Evolutionary conservation across 2,329 filamentous ascomycete species (phyloP).

Genomic region (Aspergillus candidus): DNA sequence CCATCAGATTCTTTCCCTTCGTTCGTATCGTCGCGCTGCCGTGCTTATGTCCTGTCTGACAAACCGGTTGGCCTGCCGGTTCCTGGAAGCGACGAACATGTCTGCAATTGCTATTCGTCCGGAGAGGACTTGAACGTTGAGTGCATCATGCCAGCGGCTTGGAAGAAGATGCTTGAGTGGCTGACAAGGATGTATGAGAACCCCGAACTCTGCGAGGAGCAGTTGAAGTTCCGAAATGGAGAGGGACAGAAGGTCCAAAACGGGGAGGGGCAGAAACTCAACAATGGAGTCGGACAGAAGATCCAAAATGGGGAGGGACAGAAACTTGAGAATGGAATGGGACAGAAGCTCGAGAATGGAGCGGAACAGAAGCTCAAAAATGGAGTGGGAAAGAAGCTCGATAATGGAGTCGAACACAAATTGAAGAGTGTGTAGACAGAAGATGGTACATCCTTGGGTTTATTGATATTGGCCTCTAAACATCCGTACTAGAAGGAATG

Average conservation of each 20-base stretch:
- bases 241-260: not conserved
- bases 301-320: not conserved
- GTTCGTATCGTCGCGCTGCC: constrained; percentile 48
- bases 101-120: constrained; percentile 64
- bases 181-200: constrained; percentile 52
- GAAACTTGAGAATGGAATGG: constrained; percentile 12
- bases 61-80: constrained; percentile 51
- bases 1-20: constrained; percentile 17
- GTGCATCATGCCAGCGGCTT: constrained; percentile 54
- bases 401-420: not conserved
- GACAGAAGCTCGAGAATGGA: not conserved
- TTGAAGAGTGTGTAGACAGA: not conserved
- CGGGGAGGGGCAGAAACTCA: constrained; percentile 14
- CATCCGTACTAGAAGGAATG: too few species aligned
- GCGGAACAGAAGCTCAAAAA: constrained; percentile 15
- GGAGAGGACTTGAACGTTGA: constrained; percentile 57
- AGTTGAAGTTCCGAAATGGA: constrained; percentile 21
- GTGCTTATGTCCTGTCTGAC: constrained; percentile 55
- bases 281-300: constrained; percentile 7
- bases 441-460: not conserved
- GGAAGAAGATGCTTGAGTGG: constrained; percentile 54
- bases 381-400: constrained; percentile 1
- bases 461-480: too few species aligned
- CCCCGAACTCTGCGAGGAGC: constrained; percentile 35
- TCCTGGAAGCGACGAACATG: constrained; percentile 49